Evolutionary conservation across 768 basidiomycete genomes (phyloP).

Genomic region (Mycena albidolilacea): DNA sequence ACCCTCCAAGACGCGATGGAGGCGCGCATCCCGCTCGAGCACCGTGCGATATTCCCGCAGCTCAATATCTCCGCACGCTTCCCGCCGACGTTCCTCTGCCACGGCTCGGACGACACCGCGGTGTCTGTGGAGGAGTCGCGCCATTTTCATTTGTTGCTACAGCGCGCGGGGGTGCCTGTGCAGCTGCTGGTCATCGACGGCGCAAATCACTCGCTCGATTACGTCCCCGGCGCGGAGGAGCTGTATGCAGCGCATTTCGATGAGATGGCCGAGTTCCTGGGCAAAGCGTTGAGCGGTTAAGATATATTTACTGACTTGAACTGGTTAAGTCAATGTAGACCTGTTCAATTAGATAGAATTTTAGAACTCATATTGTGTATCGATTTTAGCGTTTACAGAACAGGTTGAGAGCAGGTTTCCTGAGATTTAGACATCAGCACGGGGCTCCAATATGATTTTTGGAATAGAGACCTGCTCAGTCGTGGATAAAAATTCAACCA

Average conservation of each 20-base stretch:
- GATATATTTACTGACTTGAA: too few species aligned
- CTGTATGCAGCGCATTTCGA: constrained; percentile 55
- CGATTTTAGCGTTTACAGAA: too few species aligned
- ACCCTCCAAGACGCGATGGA: constrained; percentile 32
- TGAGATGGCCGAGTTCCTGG: constrained; percentile 55
- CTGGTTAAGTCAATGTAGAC: too few species aligned
- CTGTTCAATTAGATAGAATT: too few species aligned
- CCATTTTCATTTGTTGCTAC: constrained; percentile 52
- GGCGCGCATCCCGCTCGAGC: constrained; percentile 50
- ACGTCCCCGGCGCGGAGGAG: constrained; percentile 59
- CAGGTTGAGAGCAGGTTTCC: too few species aligned
- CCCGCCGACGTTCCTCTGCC: constrained; percentile 66
- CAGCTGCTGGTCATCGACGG: constrained; percentile 56
- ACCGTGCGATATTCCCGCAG: constrained; percentile 64
- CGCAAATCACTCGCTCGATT: constrained; percentile 72
- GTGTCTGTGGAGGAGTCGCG: constrained; percentile 60
- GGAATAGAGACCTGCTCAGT: too few species aligned
- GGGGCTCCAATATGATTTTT: too few species aligned
- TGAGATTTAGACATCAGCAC: too few species aligned
- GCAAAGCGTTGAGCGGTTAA: constrained; percentile 20
- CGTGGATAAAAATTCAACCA: too few species aligned
- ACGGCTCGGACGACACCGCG: constrained; percentile 65
- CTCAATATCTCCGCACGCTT: constrained; percentile 56
- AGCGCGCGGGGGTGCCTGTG: constrained; percentile 52
- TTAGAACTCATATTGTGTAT: too few species aligned